These are phyloP conservation scores for Clitopilus passeckerianus DNA, from an alignment of 768 basidiomycete species.

Conservation along the genomic window DNA sequence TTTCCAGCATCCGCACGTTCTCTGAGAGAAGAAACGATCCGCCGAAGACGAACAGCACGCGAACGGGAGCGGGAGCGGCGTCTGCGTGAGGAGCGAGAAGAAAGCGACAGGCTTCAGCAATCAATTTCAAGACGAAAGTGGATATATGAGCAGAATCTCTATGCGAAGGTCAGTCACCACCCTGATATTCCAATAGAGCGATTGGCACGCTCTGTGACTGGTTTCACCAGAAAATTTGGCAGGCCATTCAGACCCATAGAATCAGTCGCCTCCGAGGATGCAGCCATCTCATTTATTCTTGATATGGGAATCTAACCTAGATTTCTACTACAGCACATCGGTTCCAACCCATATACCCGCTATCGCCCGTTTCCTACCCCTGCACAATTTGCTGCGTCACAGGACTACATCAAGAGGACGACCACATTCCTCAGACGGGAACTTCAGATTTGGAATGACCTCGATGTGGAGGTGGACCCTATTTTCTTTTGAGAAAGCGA, in stretches of 20 bases:
- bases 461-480: constrained; percentile 79
- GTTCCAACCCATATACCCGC: constrained; percentile 79
- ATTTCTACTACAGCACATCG: constrained; percentile 64
- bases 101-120: constrained; percentile 67
- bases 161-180: constrained; percentile 66
- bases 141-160: constrained; percentile 77
- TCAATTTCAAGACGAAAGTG: constrained; percentile 71
- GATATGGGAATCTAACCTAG: too few species aligned
- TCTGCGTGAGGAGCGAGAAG: constrained; percentile 43
- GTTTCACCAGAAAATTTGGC: too few species aligned
- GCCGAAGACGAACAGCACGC: constrained; percentile 27
- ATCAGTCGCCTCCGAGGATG: not conserved
- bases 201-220: not conserved
- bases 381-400: constrained; percentile 73
- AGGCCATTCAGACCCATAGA: too few species aligned
- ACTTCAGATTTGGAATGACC: constrained; percentile 78
- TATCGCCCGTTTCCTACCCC: constrained; percentile 91
- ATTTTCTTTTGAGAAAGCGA: not conserved
- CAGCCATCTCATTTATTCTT: too few species aligned
- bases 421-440: constrained; percentile 82
- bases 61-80: constrained; percentile 56
- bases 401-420: constrained; percentile 69
- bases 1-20: constrained; percentile 21
- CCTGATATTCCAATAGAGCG: not conserved
- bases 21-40: constrained; percentile 21